phyloP scores from a whole-genome alignment of 805 yeast genomes.

The Myxozyma nipponensis region DNA sequence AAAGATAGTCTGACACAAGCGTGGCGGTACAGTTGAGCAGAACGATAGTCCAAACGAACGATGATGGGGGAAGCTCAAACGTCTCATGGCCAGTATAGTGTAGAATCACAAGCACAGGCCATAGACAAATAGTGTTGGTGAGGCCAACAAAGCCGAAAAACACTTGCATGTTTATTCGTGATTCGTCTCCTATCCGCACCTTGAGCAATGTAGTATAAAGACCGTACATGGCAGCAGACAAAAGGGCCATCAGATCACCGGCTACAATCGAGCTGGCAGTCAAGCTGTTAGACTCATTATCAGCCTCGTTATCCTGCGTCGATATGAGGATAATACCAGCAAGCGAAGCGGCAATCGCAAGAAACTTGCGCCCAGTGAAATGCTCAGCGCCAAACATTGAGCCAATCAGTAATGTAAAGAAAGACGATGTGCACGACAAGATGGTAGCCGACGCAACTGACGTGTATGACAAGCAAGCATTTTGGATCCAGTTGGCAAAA shows the following conservation, averaged over 20 bases:
- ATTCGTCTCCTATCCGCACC: slow-evolving; percentile 65
- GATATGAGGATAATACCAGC: slow-evolving; percentile 80
- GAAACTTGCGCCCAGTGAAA: slow-evolving; percentile 59
- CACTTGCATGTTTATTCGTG: slow-evolving; percentile 73
- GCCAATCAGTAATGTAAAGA: slow-evolving; percentile 85
- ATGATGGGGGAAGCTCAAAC: slow-evolving; percentile 64
- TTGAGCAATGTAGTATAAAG: slow-evolving; percentile 83
- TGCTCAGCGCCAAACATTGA: slow-evolving; percentile 65
- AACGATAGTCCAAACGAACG: slow-evolving; percentile 52
- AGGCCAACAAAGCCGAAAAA: slow-evolving; percentile 95
- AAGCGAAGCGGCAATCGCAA: slow-evolving; percentile 68
- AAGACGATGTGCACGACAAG: slow-evolving; percentile 84
- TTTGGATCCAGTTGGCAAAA: slow-evolving; percentile 80
- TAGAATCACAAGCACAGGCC: slow-evolving; percentile 76
- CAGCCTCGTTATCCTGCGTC: slow-evolving; percentile 51
- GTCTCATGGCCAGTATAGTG: slow-evolving; percentile 62
- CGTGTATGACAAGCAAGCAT: slow-evolving; percentile 82
- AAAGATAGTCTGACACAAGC: slow-evolving; percentile 82
- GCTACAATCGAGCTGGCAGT: slow-evolving; percentile 39
- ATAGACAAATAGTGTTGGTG: slow-evolving; percentile 64
- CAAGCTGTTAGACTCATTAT: slow-evolving; percentile 20
- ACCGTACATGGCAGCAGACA: slow-evolving; percentile 89
- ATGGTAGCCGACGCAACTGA: slow-evolving; percentile 94
- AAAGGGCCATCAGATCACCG: slow-evolving; percentile 77
- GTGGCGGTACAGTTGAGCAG: slow-evolving; percentile 69